Evolutionary conservation across 768 basidiomycete genomes (phyloP).

Genomic region (Naganishia vaughanmartiniae): DNA sequence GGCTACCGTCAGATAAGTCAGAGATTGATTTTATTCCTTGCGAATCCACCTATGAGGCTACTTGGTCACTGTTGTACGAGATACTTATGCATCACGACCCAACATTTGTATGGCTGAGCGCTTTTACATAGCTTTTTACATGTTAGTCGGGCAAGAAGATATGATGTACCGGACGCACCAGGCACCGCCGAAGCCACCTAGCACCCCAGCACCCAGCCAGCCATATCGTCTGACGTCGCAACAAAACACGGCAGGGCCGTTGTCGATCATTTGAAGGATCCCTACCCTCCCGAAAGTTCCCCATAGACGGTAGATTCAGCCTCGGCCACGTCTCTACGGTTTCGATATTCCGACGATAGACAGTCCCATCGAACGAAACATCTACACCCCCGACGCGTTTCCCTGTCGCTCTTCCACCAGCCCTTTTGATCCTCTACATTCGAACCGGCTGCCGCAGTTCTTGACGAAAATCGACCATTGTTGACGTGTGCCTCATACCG

Average conservation of each 20-base stretch:
- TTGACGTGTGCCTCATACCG: not conserved
- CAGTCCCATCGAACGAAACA: not conserved
- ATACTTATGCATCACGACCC: no score
- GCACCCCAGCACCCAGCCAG: constrained; percentile 11
- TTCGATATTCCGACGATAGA: constrained; percentile 1
- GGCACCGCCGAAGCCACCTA: not conserved
- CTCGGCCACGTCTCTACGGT: not conserved
- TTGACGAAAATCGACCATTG: not conserved
- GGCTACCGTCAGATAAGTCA: no score
- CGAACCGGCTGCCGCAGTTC: not conserved
- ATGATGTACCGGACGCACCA: no score
- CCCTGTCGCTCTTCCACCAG: constrained; percentile 1
- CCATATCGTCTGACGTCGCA: constrained; percentile 23
- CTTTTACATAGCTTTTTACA: no score
- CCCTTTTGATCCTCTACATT: constrained; percentile 17
- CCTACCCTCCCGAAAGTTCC: not conserved
- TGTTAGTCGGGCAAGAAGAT: no score
- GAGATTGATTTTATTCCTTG: no score
- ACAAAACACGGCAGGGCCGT: not conserved
- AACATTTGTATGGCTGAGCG: no score
- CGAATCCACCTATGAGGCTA: no score
- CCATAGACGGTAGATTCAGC: constrained; percentile 14
- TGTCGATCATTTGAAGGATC: constrained; percentile 2
- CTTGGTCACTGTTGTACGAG: no score
- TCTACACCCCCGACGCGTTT: constrained; percentile 4